Base-by-base conservation (phyloP, 2,329 filamentous ascomycete species). In the Salinomyces thailandicus region DNA sequence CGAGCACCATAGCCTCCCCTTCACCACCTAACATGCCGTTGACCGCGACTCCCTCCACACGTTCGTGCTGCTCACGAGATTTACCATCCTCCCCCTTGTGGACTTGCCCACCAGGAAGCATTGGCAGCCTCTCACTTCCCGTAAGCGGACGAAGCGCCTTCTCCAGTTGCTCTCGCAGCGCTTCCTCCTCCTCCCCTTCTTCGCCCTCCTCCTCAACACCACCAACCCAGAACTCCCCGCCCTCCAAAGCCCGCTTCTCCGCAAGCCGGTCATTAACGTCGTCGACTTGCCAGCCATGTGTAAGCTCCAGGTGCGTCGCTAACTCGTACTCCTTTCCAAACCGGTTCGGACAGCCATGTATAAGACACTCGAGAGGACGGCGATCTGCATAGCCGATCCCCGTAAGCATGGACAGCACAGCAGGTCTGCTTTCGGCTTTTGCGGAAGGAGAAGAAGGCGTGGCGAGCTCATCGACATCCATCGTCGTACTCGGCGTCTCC, bases 301-400 rank as follows among this genome's bases (percentile, higher is more conserved):
- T 48, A 34, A 62, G 59, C 39, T 60, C 66, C 59, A 75, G 62
- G 49, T 80, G 76, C 5, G 68, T 57, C 45, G 69, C 67, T 3
- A 78, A 61, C 49, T 79, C 72, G 43, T 73, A 71, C 24, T 74
- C 68, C 31, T 71, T 65, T 39, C 65, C 64, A 59, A 79, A 79
- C 30, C 67, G 64, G 46, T 67, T 61, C n/a, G 58, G 55, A 49
- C 76, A 80, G 5, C 53, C 54, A 3, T 58, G 48, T 14, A 69
- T 51, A 5, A 73, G 52, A 51, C 76, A 80, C 1, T 62, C 38
- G 18, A 77, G 71, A 12, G 62, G 62, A 27, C 62, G 66, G 31
- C 57, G 64, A 29, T 57, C 62, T 51, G 69, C 67, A 48, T 77
- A 77, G 4, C 71, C 71, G 14, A 64, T 58, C 5, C 75, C 76